phyloP scores from a whole-genome alignment of 352 stramenopile species.

The Thraustotheca clavata region DNA sequence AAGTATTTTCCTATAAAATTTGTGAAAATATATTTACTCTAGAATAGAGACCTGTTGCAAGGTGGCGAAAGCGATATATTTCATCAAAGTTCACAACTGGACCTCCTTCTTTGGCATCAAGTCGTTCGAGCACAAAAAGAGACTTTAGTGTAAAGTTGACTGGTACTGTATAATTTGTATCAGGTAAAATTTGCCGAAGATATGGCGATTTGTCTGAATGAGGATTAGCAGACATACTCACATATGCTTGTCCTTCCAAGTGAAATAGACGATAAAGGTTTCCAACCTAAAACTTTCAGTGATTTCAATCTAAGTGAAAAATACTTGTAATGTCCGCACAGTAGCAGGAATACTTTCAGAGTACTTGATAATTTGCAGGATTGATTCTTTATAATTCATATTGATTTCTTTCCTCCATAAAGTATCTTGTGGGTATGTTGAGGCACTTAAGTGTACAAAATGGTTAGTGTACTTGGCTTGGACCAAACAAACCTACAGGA shows the following conservation, averaged over 20 bases:
- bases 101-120: constrained; percentile 5
- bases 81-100: constrained; percentile 4
- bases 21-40: too few species aligned
- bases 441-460: constrained; percentile 7
- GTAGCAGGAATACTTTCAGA: background rate
- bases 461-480: constrained; percentile 18
- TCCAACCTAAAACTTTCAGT: background rate
- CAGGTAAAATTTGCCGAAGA: constrained; percentile 3
- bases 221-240: constrained; percentile 17
- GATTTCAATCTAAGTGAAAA: background rate
- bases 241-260: constrained; percentile 13
- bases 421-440: constrained; percentile 3
- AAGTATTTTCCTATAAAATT: constrained; percentile 1
- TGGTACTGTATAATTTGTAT: constrained; percentile 1
- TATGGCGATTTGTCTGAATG: constrained; percentile 9
- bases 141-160: constrained; percentile 15
- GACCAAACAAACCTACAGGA: constrained; percentile 9
- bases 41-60: constrained; percentile 4
- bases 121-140: constrained; percentile 12
- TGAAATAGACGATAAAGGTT: constrained; percentile 19
- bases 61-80: constrained; percentile 6
- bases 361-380: constrained; percentile 17
- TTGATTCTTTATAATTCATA: constrained; percentile 19
- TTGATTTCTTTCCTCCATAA: constrained; percentile 11
- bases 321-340: constrained; percentile 3